A percentile compares a stretch with the other conserved stretches of the same genome.
Evolutionary conservation across 2,329 filamentous ascomycete genomes (phyloP).

Genomic region (Apiospora sp.): DNA sequence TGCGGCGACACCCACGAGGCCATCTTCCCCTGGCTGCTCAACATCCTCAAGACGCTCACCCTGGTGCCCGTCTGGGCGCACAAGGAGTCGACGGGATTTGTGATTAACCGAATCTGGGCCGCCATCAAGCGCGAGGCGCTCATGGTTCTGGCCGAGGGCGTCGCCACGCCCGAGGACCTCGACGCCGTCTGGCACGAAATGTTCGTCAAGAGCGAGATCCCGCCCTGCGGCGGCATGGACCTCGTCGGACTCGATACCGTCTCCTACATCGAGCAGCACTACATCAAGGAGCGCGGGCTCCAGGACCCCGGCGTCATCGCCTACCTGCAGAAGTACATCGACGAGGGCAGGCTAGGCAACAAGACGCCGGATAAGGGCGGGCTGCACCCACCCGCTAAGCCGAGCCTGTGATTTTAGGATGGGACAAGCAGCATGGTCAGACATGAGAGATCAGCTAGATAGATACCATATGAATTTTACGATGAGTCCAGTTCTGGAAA

Average conservation of each 20-base stretch:
- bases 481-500: too few species aligned
- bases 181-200: slow-evolving; percentile 41
- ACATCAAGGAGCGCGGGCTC: slow-evolving; percentile 30
- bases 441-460: not conserved
- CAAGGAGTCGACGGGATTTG: slow-evolving; percentile 43
- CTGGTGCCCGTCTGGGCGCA: slow-evolving; percentile 38
- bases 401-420: too few species aligned
- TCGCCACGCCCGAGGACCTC: slow-evolving; percentile 42
- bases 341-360: slow-evolving; percentile 39
- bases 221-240: slow-evolving; percentile 45
- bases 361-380: slow-evolving; percentile 39
- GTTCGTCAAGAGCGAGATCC: slow-evolving; percentile 41
- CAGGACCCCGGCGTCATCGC: slow-evolving; percentile 27
- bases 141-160: slow-evolving; percentile 41
- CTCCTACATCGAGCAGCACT: slow-evolving; percentile 39
- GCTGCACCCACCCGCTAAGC: not conserved
- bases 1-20: slow-evolving; percentile 38
- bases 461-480: too few species aligned
- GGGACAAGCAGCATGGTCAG: too few species aligned
- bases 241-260: slow-evolving; percentile 44
- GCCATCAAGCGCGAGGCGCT: slow-evolving; percentile 46
- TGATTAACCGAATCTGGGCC: slow-evolving; percentile 47
- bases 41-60: slow-evolving; percentile 39
- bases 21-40: slow-evolving; percentile 41
- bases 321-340: slow-evolving; percentile 41